Evolutionary conservation across 2,329 filamentous ascomycete species (phyloP), one percentile per base, ranked within the genome.

Genomic region (Myriosclerotinia duriaeana): DNA sequence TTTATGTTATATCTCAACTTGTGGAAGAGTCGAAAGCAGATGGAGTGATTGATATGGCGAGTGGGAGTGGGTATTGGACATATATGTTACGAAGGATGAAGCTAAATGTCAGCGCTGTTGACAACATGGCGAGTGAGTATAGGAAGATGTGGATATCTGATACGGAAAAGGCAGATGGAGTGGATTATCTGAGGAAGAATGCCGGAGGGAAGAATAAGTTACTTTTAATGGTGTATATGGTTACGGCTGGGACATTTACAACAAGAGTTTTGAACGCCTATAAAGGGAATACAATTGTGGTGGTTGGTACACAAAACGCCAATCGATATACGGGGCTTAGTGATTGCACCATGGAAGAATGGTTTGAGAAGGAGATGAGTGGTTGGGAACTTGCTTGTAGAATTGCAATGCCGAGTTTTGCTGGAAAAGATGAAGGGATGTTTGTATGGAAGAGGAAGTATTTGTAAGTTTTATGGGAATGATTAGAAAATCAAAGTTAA

Each of bases 61-160:
- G 84, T 64, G 90, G 90, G 2, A 90, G 89, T 74, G 90, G 89
- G 14, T 93, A 92, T 78, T 93, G 89, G 89, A 84, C 85, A 9
- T 89, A 86, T 69, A 86, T 91, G 85, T 83, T 92, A 15, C 83
- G 89, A 2, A 77, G 80, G 34, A 83, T 87, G 72, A 83, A 85
- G 26, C 75, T 85, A 44, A 77, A 78, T 7, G 84, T 87, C 1
- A 78, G 81, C 26, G 81, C 89, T 1, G 82, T 92, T 11, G 90
- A 93, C 76, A 91, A 85, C 74, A 85, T 84, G 72, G 82, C 88
- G 73, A 88, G 84, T 70, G 83, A 84, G 71, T 93, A 89, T 84
- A 82, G 90, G 60, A 86, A 85, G 0, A 83, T 81, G 70, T 93
- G 89, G 89, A 81, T 92, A 12, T 75, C 77, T 15, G 89, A 92